A percentile compares a stretch with the other conserved stretches of the same genome.
phyloP scores from a whole-genome alignment of 768 basidiomycete species.

The Russula abietina region DNA sequence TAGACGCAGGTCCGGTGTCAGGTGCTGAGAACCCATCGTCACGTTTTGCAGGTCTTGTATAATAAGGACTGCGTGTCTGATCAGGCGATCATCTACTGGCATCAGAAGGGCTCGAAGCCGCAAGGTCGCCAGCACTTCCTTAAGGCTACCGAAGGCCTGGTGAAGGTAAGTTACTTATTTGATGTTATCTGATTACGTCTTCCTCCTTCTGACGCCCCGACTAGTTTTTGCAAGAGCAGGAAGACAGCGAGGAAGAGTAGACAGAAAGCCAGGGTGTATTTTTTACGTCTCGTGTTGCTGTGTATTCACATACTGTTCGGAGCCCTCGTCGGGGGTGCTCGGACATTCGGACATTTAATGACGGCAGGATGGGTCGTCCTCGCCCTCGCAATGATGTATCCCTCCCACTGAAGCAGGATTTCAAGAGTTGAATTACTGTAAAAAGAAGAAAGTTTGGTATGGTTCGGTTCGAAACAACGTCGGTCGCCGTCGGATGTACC shows the following conservation, averaged over 20 bases:
- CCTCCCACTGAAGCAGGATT: not conserved
- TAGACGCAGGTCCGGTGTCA: not conserved
- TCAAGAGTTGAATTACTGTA: not conserved
- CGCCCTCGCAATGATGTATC: constrained; percentile 1
- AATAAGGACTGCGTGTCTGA: constrained; percentile 94
- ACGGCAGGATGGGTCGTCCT: not conserved
- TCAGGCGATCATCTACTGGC: constrained; percentile 96
- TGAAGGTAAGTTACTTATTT: constrained; percentile 56
- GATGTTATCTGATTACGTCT: not conserved
- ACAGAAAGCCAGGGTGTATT: constrained; percentile 25
- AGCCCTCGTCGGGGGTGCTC: too few relatives aligned
- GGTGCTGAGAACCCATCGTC: not conserved
- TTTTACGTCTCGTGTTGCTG: constrained; percentile 8
- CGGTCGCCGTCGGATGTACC: too few relatives aligned
- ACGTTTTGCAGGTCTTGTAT: constrained; percentile 66
- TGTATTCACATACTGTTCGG: not conserved
- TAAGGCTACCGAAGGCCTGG: constrained; percentile 78
- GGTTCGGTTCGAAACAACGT: too few relatives aligned
- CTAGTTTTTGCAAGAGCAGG: constrained; percentile 88
- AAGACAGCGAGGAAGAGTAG: constrained; percentile 71
- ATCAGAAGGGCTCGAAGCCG: constrained; percentile 93
- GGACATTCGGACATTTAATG: not conserved
- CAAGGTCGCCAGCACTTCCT: constrained; percentile 95
- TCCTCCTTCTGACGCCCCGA: not conserved
- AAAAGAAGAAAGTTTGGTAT: too few relatives aligned